phyloP scores from a whole-genome alignment of 768 basidiomycete genomes.

The Tricholoma flavovirens region DNA sequence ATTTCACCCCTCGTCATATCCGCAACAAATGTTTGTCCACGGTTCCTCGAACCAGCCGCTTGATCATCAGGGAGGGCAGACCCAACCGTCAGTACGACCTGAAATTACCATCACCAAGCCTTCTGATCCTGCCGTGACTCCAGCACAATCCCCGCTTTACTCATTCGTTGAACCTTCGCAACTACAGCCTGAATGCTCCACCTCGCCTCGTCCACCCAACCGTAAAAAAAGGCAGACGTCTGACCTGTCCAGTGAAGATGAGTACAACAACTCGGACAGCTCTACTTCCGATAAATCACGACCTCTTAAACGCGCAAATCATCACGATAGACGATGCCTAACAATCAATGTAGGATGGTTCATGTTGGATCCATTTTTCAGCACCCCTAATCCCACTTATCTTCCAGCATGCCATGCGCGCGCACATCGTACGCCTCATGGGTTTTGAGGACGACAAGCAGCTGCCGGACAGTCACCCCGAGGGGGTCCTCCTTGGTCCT shows the following conservation, averaged over 20 bases:
- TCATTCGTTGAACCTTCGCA: conserved; percentile 11
- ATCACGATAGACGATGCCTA: conserved; percentile 59
- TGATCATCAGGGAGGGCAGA: conserved; percentile 9
- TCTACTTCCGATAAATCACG: conserved; percentile 25
- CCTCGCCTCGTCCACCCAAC: conserved; percentile 2
- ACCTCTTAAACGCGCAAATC: conserved; percentile 43
- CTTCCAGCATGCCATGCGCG: conserved; percentile 62
- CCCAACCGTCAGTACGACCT: conserved; percentile 10
- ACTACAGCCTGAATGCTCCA: conserved; percentile 9
- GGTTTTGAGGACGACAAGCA: conserved; percentile 46
- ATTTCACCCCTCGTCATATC: conserved; percentile 24
- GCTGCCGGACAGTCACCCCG: conserved; percentile 56
- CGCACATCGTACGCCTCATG: conserved; percentile 59
- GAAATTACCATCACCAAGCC: conserved; percentile 11
- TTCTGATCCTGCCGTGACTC: conserved; percentile 22
- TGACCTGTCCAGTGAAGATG: conserved; percentile 29
- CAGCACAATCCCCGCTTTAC: conserved; percentile 28
- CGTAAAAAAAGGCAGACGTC: conserved; percentile 27
- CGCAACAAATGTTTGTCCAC: conserved; percentile 30
- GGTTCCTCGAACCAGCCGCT: conserved; percentile 30
- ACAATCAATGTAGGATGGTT: conserved; percentile 55
- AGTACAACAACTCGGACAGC: conserved; percentile 30
- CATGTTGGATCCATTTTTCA: neutral
- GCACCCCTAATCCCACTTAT: neutral
- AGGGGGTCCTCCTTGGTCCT: conserved; percentile 40